Conservation (phyloP, 1,139 yeast genomes). For the Taphrina confusa region DNA sequence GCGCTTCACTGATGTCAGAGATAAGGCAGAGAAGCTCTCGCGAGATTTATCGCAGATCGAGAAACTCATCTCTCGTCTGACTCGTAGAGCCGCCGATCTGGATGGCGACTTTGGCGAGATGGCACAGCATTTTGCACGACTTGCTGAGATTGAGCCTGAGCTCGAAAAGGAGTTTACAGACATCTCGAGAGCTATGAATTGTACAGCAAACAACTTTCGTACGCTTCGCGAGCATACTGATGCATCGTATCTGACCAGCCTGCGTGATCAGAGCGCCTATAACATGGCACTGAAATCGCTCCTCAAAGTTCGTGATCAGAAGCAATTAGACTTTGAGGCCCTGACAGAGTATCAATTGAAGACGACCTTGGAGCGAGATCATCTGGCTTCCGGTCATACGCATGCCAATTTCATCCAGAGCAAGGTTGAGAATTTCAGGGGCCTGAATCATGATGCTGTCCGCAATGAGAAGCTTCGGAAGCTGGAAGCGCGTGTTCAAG, state of each 20-base stretch:
- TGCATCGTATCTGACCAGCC: conserved; percentile 74
- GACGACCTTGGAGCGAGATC: conserved; percentile 66
- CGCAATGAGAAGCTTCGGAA: conserved; percentile 56
- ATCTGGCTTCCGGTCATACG: conserved; percentile 53
- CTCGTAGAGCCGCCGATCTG: conserved; percentile 71
- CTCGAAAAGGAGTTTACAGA: conserved; percentile 56
- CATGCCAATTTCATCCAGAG: conserved; percentile 57
- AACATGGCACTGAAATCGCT: conserved; percentile 72
- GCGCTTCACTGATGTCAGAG: conserved; percentile 81
- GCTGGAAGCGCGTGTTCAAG: conserved; percentile 59
- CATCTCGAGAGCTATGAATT: conserved; percentile 58
- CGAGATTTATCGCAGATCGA: conserved; percentile 80
- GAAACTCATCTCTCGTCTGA: conserved; percentile 69
- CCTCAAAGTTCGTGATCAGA: conserved; percentile 83
- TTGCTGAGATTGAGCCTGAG: conserved; percentile 58
- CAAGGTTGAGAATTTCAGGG: conserved; percentile 62
- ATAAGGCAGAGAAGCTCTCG: conserved; percentile 76
- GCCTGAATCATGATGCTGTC: conserved; percentile 60
- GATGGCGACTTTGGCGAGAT: conserved; percentile 72
- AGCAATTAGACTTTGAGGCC: conserved; percentile 86
- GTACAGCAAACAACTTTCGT: conserved; percentile 49
- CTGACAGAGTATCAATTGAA: conserved; percentile 74
- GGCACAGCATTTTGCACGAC: conserved; percentile 65
- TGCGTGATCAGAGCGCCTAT: conserved; percentile 86
- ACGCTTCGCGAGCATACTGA: conserved; percentile 68